Conservation (phyloP, 192 early-diverging fungal species). For the Gonapodya sp. region DNA sequence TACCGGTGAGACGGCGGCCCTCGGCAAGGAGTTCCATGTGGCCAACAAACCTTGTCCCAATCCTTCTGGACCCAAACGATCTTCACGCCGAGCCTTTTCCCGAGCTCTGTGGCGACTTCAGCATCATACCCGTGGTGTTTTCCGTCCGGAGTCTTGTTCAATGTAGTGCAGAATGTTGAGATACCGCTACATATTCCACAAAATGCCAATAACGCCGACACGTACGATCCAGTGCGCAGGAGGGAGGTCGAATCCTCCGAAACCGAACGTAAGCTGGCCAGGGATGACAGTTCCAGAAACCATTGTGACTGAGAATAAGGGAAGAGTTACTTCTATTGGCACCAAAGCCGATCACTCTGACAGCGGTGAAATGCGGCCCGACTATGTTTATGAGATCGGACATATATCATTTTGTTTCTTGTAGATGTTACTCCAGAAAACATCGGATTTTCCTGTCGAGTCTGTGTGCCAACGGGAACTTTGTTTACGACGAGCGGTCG, state of each 20-base stretch:
- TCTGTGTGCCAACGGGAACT: too few relatives aligned
- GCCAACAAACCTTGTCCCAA: background rate
- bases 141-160: background rate
- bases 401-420: too few relatives aligned
- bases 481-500: too few relatives aligned
- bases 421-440: too few relatives aligned
- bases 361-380: too few relatives aligned
- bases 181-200: background rate
- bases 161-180: background rate
- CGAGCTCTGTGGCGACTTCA: background rate
- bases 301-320: too few relatives aligned
- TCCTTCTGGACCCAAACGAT: background rate
- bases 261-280: background rate
- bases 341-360: too few relatives aligned
- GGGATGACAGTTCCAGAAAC: background rate
- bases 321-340: too few relatives aligned
- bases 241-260: background rate
- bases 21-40: background rate
- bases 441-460: too few relatives aligned
- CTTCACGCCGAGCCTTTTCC: background rate
- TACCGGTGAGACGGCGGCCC: background rate
- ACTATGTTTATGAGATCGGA: too few relatives aligned
- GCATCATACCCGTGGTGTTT: background rate
- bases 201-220: background rate
- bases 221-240: background rate